A percentile compares a stretch with the other conserved stretches of the same genome.
phyloP scores from a whole-genome alignment of 2,329 filamentous ascomycete species.

The Tolypocladium paradoxum region DNA sequence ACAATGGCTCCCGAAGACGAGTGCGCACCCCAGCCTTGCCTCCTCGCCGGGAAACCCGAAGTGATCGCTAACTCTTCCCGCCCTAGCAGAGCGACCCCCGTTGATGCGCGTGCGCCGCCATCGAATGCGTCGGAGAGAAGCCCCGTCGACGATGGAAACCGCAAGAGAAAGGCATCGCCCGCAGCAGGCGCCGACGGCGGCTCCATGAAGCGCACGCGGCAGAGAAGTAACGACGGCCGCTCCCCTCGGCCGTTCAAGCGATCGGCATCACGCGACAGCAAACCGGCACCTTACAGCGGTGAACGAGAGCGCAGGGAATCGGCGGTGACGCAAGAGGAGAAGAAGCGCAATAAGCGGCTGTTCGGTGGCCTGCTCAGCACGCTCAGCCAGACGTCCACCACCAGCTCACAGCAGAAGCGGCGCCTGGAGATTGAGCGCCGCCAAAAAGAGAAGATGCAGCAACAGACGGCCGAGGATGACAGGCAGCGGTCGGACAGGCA shows the following conservation, averaged over 20 bases:
- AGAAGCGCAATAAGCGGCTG: slow-evolving; percentile 71
- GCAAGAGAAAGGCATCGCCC: slow-evolving; percentile 19
- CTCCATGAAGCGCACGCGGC: slow-evolving; percentile 12
- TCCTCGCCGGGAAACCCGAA: background rate
- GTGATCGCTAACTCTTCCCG: background rate
- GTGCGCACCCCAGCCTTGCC: slow-evolving; percentile 1
- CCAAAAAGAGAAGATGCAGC: slow-evolving; percentile 64
- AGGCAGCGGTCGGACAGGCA: slow-evolving; percentile 55
- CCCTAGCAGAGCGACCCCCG: background rate
- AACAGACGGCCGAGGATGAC: slow-evolving; percentile 62
- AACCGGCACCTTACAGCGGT: background rate
- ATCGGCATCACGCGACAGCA: background rate
- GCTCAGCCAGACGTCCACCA: slow-evolving; percentile 57
- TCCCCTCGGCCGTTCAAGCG: background rate
- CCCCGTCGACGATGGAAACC: slow-evolving; percentile 4
- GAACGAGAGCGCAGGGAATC: slow-evolving; percentile 2
- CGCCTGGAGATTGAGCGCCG: slow-evolving; percentile 73
- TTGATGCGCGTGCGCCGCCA: background rate
- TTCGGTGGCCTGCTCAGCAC: slow-evolving; percentile 76
- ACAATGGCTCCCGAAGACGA: slow-evolving; percentile 4
- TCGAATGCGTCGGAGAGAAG: background rate
- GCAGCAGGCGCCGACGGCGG: slow-evolving; percentile 8
- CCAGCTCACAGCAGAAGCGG: slow-evolving; percentile 52
- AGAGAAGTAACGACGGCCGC: background rate
- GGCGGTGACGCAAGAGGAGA: slow-evolving; percentile 52